These are phyloP conservation scores for Amanita phalloides DNA, from an alignment of 768 basidiomycete genomes.

Conservation along the genomic window DNA sequence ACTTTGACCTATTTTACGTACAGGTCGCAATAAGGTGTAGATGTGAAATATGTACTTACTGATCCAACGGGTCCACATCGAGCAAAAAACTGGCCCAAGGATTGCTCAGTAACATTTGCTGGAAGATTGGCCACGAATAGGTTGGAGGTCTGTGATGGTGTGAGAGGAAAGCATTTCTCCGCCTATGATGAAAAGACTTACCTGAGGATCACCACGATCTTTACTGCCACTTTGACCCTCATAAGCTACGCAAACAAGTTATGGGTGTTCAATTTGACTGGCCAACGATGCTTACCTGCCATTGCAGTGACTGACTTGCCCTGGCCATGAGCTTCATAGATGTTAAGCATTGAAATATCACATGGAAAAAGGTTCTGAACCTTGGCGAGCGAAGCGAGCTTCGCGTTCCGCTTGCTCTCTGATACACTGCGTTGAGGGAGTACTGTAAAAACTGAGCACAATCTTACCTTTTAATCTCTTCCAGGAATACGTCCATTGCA, in stretches of 20 bases:
- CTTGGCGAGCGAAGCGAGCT: conserved; percentile 64
- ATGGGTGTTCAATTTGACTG: background rate
- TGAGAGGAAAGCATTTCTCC: background rate
- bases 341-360: conserved; percentile 2
- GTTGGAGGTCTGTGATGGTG: conserved; percentile 67
- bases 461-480: conserved; percentile 85
- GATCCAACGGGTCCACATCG: conserved; percentile 89
- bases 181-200: conserved; percentile 18
- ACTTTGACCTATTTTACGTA: conserved; percentile 63
- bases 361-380: conserved; percentile 22
- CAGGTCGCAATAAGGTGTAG: background rate
- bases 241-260: conserved; percentile 42
- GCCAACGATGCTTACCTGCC: conserved; percentile 47
- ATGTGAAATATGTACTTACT: conserved; percentile 30
- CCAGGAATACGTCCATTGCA: conserved; percentile 92
- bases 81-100: conserved; percentile 85
- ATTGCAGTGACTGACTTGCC: conserved; percentile 82
- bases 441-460: background rate
- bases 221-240: conserved; percentile 87
- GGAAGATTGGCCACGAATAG: conserved; percentile 94
- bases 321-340: conserved; percentile 36
- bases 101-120: conserved; percentile 73
- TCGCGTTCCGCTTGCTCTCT: conserved; percentile 94
- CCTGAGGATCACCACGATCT: conserved; percentile 82
- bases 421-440: conserved; percentile 1